Conservation (phyloP, 1,284 basidiomycete genomes). For the Sporisorium scitamineum region DNA sequence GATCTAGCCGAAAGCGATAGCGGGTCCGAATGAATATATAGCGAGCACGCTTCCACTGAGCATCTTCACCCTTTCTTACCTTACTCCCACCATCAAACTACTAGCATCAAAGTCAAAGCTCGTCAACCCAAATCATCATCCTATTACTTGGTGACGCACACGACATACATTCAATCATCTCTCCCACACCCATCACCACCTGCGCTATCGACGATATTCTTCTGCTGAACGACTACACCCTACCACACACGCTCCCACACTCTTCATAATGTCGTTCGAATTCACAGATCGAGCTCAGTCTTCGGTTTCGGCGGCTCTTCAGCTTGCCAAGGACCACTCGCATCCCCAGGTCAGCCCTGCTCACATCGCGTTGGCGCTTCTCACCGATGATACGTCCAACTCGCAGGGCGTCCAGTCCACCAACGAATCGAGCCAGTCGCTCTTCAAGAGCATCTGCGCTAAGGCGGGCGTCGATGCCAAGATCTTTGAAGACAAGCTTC, state of each 20-base stretch:
- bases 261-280: slow-evolving; percentile 69
- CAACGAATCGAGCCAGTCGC: slow-evolving; percentile 71
- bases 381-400: slow-evolving; percentile 72
- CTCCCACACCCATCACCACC: background rate
- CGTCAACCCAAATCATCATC: background rate
- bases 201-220: background rate
- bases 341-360: slow-evolving; percentile 79
- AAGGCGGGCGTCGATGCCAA: slow-evolving; percentile 80
- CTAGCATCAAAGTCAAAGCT: background rate
- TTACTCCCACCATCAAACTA: background rate
- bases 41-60: background rate
- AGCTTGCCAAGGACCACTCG: slow-evolving; percentile 83
- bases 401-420: slow-evolving; percentile 56
- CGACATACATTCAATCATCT: too few species aligned
- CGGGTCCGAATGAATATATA: background rate
- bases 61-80: background rate
- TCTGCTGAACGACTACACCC: background rate
- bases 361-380: slow-evolving; percentile 81
- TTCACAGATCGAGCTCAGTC: slow-evolving; percentile 84
- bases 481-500: slow-evolving; percentile 59
- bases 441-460: slow-evolving; percentile 81
- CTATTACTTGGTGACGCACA: background rate
- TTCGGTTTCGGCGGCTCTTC: slow-evolving; percentile 77
- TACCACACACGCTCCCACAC: background rate
- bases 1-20: background rate